Percentiles rank a stretch among this genome's conserved stretches.
Evolutionary conservation across 805 yeast species (phyloP).

Genomic region (Pichia manshurica): DNA sequence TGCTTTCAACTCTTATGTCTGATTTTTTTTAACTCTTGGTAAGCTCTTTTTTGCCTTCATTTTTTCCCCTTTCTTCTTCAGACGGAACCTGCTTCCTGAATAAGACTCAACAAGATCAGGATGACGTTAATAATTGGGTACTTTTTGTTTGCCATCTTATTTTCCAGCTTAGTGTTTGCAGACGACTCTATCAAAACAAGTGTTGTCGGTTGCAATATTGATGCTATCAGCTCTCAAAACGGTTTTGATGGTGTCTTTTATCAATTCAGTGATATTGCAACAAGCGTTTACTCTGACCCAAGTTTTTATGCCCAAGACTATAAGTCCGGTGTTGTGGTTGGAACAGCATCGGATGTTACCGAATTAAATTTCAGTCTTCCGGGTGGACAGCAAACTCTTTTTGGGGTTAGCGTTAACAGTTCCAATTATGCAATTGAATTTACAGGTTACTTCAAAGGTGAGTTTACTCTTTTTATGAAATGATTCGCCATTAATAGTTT

Average conservation of each 20-base stretch:
- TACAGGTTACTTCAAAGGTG: constrained; percentile 18
- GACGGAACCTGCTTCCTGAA: no score
- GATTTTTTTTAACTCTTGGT: no score
- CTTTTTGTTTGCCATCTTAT: no score
- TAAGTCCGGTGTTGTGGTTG: not conserved
- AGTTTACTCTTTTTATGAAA: not conserved
- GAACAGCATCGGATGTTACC: not conserved
- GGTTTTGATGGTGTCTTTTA: constrained; percentile 14
- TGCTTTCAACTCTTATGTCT: no score
- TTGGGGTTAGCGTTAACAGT: constrained; percentile 5
- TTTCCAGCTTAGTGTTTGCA: not conserved
- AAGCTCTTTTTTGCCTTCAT: no score
- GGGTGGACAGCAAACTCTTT: no score
- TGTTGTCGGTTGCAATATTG: constrained; percentile 7
- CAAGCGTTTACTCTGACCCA: constrained; percentile 5
- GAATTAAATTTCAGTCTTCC: no score
- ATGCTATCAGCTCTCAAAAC: not conserved
- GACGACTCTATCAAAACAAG: constrained; percentile 2
- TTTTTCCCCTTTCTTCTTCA: no score
- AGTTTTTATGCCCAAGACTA: constrained; percentile 10
- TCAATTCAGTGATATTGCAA: constrained; percentile 6
- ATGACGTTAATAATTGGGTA: no score
- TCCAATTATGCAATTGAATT: constrained; percentile 14
- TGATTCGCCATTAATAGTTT: no score
- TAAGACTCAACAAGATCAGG: no score